Conservation (phyloP, 2,329 filamentous ascomycete species). For the Paecilomyces fulvus region DNA sequence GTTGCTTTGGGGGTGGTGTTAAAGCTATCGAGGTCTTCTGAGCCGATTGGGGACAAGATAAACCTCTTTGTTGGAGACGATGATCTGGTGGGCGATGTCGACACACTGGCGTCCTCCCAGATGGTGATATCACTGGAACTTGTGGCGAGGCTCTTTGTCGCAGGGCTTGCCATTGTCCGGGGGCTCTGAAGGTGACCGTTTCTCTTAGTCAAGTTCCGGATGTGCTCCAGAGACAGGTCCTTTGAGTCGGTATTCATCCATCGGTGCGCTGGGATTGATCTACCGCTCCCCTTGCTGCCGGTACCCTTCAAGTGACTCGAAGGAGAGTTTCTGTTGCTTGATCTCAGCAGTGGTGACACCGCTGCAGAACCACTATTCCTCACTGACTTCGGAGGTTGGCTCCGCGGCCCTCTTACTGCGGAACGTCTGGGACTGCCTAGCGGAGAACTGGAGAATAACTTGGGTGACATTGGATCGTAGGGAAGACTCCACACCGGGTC, state of each 20-base stretch:
- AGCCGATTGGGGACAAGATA: background rate
- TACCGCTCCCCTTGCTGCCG: conserved; percentile 15
- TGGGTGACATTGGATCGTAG: conserved; percentile 14
- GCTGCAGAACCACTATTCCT: conserved; percentile 12
- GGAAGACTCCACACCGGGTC: conserved; percentile 17
- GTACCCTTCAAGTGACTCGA: background rate
- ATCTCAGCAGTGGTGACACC: background rate
- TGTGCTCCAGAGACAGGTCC: conserved; percentile 7
- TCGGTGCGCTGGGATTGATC: conserved; percentile 19
- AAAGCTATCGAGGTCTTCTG: background rate
- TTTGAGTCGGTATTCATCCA: conserved; percentile 15
- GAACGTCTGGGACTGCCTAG: conserved; percentile 24
- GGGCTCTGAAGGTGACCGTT: conserved; percentile 4
- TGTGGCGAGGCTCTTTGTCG: conserved; percentile 6
- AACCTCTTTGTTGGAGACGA: background rate
- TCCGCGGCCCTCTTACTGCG: conserved; percentile 25
- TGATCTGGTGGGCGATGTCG: background rate
- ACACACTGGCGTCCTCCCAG: conserved; percentile 26
- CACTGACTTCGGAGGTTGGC: conserved; percentile 15
- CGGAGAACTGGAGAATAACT: conserved; percentile 15
- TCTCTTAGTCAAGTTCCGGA: conserved; percentile 5
- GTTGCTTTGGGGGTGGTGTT: background rate
- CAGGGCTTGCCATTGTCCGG: conserved; percentile 5
- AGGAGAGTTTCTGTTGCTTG: conserved; percentile 1
- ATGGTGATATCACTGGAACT: conserved; percentile 23